A percentile compares a stretch with the other conserved stretches of the same genome.
These are phyloP conservation scores for Rhizopus delemar DNA, from an alignment of 371 early-diverging fungal genomes.

Conservation along the genomic window DNA sequence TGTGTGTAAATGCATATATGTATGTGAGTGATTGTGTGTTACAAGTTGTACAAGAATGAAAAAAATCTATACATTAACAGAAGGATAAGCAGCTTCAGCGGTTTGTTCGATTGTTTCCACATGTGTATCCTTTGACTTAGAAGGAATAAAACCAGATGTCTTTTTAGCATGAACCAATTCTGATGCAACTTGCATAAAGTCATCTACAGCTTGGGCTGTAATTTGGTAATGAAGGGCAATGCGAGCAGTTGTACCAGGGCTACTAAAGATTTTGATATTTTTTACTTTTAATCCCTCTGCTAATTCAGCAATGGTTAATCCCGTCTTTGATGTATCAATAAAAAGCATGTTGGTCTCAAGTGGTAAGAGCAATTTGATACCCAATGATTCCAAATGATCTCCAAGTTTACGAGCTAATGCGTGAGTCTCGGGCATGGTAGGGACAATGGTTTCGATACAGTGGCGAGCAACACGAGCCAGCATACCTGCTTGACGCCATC, in stretches of 20 bases:
- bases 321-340: constrained; percentile 55
- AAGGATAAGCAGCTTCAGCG: constrained; percentile 23
- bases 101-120: constrained; percentile 21
- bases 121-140: background rate
- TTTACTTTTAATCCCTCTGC: constrained; percentile 46
- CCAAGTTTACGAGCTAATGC: constrained; percentile 65
- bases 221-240: constrained; percentile 83
- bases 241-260: constrained; percentile 52
- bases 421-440: constrained; percentile 69
- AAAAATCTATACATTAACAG: constrained; percentile 10
- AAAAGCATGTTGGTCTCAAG: constrained; percentile 90
- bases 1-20: too few relatives aligned
- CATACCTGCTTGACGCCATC: constrained; percentile 88
- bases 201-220: constrained; percentile 56
- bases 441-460: constrained; percentile 69
- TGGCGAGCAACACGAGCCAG: constrained; percentile 76
- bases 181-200: constrained; percentile 40
- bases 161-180: constrained; percentile 23
- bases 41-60: background rate
- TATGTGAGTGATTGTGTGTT: too few relatives aligned
- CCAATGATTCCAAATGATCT: constrained; percentile 54
- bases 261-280: constrained; percentile 58
- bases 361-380: constrained; percentile 61
- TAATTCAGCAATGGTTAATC: constrained; percentile 53
- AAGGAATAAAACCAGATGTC: constrained; percentile 24